phyloP scores from a whole-genome alignment of 805 yeast genomes.

The Suhomyces sp. region DNA sequence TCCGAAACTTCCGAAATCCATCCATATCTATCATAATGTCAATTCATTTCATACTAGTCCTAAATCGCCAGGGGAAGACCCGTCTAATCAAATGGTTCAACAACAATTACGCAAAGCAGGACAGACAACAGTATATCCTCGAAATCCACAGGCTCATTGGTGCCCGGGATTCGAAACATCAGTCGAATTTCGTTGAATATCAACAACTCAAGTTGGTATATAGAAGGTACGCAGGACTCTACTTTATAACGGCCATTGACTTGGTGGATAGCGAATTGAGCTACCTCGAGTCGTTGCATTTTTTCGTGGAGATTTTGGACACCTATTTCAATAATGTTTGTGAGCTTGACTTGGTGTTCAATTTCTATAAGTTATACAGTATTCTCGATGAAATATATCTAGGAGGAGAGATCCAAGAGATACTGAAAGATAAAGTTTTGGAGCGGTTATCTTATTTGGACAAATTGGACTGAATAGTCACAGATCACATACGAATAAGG shows the following conservation, averaged over 20 bases:
- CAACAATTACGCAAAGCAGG: slow-evolving; percentile 27
- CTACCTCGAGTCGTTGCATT: slow-evolving; percentile 79
- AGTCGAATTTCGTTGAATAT: slow-evolving; percentile 74
- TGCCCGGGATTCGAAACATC: slow-evolving; percentile 79
- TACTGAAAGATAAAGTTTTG: slow-evolving; percentile 67
- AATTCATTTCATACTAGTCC: slow-evolving; percentile 74
- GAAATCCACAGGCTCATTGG: slow-evolving; percentile 80
- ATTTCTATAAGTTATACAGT: slow-evolving; percentile 79
- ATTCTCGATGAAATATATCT: slow-evolving; percentile 84
- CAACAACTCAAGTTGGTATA: slow-evolving; percentile 67
- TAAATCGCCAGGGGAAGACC: slow-evolving; percentile 92
- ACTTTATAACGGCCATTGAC: slow-evolving; percentile 82
- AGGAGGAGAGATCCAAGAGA: slow-evolving; percentile 90
- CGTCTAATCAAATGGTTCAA: slow-evolving; percentile 79
- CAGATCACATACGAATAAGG: too few species aligned
- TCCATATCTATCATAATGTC: slow-evolving; percentile 69
- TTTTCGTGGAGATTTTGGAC: slow-evolving; percentile 86
- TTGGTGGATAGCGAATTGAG: slow-evolving; percentile 77
- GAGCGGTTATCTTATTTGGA: slow-evolving; percentile 67
- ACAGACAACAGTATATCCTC: slow-evolving; percentile 41
- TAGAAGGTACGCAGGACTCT: slow-evolving; percentile 88
- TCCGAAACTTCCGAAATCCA: too few species aligned
- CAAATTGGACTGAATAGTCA: slow-evolving; percentile 52
- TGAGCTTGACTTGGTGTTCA: slow-evolving; percentile 89
- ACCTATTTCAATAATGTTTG: slow-evolving; percentile 86